Percentiles rank a stretch among this genome's conserved stretches.
These are phyloP conservation scores for Akanthomyces dipterigenus DNA, from an alignment of 2,329 filamentous ascomycete genomes.

Conservation along the genomic window DNA sequence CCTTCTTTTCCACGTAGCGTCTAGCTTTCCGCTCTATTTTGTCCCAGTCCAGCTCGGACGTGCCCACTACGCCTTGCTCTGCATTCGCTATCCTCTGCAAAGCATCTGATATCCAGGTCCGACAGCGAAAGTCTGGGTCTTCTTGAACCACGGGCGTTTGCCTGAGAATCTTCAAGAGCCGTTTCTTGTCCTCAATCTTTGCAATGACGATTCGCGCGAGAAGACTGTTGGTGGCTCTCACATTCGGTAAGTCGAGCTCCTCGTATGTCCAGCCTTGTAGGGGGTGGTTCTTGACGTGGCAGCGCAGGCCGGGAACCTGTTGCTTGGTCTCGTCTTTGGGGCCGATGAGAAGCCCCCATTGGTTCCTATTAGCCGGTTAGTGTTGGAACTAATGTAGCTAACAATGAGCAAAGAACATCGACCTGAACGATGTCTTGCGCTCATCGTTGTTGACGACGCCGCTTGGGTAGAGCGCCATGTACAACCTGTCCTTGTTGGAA, in stretches of 20 bases:
- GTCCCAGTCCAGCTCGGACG: background rate
- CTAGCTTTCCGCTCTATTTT: background rate
- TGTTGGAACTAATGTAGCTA: background rate
- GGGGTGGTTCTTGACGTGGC: background rate
- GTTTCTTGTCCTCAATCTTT: background rate
- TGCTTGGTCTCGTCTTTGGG: background rate
- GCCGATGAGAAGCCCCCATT: background rate
- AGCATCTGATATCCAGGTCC: background rate
- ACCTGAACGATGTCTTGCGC: slow-evolving; percentile 7
- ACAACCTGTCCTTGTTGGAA: slow-evolving; percentile 24
- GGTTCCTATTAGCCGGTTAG: background rate
- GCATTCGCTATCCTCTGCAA: background rate
- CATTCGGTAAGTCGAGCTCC: background rate
- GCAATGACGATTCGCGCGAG: background rate
- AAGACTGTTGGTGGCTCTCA: background rate
- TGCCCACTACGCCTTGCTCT: background rate
- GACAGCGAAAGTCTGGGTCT: background rate
- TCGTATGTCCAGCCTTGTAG: background rate
- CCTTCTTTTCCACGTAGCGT: background rate
- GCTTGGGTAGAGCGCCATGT: slow-evolving; percentile 26
- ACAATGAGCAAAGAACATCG: background rate
- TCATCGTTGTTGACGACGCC: slow-evolving; percentile 19
- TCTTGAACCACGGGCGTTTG: background rate
- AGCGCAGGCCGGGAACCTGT: background rate
- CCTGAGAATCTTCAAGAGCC: background rate